Evolutionary conservation across 1,284 basidiomycete genomes (phyloP).

Genomic region (Rhodotorula sp.): DNA sequence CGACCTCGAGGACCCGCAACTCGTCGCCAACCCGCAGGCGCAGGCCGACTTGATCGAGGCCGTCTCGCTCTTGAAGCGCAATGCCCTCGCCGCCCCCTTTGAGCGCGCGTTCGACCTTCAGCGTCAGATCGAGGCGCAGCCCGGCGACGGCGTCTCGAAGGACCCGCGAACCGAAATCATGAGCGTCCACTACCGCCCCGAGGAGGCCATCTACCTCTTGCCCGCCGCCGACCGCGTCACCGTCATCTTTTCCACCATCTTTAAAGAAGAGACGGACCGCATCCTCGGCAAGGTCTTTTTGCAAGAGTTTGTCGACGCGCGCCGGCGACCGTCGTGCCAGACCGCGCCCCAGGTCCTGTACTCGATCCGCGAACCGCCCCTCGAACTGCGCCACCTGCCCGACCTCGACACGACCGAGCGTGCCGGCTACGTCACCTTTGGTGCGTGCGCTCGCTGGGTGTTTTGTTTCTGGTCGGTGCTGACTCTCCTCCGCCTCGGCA

Average conservation of each 20-base stretch:
- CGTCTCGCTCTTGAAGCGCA: slow-evolving; percentile 85
- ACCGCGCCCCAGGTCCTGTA: slow-evolving; percentile 98
- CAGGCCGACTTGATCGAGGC: slow-evolving; percentile 77
- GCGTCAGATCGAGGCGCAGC: slow-evolving; percentile 69
- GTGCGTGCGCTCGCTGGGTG: slow-evolving; percentile 48
- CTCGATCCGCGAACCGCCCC: slow-evolving; percentile 88
- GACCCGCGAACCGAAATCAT: slow-evolving; percentile 73
- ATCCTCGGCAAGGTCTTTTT: slow-evolving; percentile 97
- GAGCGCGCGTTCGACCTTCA: slow-evolving; percentile 86
- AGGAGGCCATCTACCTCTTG: slow-evolving; percentile 95
- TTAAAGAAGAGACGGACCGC: slow-evolving; percentile 95
- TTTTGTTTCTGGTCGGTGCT: neutral
- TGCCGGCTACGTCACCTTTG: slow-evolving; percentile 96
- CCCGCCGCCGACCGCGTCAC: slow-evolving; percentile 94
- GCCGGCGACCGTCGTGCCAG: slow-evolving; percentile 87
- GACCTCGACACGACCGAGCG: slow-evolving; percentile 81
- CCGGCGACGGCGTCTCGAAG: slow-evolving; percentile 56
- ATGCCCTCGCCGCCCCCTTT: slow-evolving; percentile 92
- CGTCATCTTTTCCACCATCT: slow-evolving; percentile 95
- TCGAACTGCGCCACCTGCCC: slow-evolving; percentile 86
- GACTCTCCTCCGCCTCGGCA: slow-evolving; percentile 41
- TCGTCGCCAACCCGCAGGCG: slow-evolving; percentile 67
- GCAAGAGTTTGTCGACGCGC: slow-evolving; percentile 99
- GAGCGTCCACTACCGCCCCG: slow-evolving; percentile 83
- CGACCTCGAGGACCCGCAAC: slow-evolving; percentile 79